Evolutionary conservation across 768 basidiomycete species (phyloP).

Genomic region (Floccularia luteovirens): DNA sequence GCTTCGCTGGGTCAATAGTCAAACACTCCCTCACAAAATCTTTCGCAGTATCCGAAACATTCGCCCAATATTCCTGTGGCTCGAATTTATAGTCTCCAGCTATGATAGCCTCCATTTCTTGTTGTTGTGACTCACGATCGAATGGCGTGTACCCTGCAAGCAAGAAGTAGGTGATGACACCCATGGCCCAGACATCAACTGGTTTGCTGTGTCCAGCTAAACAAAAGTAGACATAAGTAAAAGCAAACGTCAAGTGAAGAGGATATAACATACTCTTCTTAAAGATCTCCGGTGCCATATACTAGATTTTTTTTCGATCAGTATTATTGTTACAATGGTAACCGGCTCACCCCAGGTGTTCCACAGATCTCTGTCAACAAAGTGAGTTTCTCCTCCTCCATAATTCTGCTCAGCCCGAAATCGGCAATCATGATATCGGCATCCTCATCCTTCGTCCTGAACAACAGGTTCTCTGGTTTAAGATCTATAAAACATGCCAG

Average conservation of each 20-base stretch:
- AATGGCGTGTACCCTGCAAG: slow-evolving; percentile 93
- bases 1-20: slow-evolving; percentile 69
- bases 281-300: slow-evolving; percentile 97
- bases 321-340: no score
- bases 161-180: slow-evolving; percentile 96
- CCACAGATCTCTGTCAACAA: no score
- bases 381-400: slow-evolving; percentile 84
- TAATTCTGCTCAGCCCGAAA: slow-evolving; percentile 87
- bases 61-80: slow-evolving; percentile 75
- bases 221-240: slow-evolving; percentile 3
- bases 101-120: slow-evolving; percentile 95
- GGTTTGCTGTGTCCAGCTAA: slow-evolving; percentile 89
- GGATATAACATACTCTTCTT: slow-evolving; percentile 56
- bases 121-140: slow-evolving; percentile 80
- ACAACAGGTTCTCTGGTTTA: slow-evolving; percentile 97
- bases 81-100: slow-evolving; percentile 87
- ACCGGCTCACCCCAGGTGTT: background rate
- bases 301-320: no score
- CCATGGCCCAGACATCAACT: slow-evolving; percentile 96
- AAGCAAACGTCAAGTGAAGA: slow-evolving; percentile 1
- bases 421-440: slow-evolving; percentile 97
- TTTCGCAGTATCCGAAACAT: slow-evolving; percentile 76
- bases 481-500: slow-evolving; percentile 45
- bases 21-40: slow-evolving; percentile 80
- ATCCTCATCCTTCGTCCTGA: slow-evolving; percentile 82